A percentile compares a stretch with the other conserved stretches of the same genome.
These are phyloP conservation scores for Aristolochia fimbriata DNA, from an alignment of 164 flowering plant species.

Conservation along the genomic window DNA sequence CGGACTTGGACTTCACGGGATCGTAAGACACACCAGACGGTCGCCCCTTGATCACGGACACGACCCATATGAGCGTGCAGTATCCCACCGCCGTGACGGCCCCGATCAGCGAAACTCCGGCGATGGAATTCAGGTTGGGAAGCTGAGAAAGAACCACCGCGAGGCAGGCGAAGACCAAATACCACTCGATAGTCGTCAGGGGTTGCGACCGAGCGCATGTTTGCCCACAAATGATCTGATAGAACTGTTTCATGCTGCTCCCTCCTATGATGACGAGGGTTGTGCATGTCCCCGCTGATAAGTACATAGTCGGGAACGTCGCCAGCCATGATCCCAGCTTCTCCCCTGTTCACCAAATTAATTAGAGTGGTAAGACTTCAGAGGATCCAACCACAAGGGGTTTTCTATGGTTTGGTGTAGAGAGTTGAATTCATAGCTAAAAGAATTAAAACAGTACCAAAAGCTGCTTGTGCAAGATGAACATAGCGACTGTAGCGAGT, in stretches of 20 bases:
- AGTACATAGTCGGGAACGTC: conserved; percentile 46
- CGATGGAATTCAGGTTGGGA: conserved; percentile 67
- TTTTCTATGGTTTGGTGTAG: background rate
- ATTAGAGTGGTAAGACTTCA: too few relatives aligned
- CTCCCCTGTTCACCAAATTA: conserved; percentile 32
- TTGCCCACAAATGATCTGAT: conserved; percentile 31
- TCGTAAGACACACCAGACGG: conserved; percentile 21
- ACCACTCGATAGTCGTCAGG: conserved; percentile 58
- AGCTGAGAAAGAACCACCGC: conserved; percentile 48
- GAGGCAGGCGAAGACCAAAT: conserved; percentile 43
- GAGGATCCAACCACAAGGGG: too few relatives aligned
- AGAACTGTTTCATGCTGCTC: conserved; percentile 36
- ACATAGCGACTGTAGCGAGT: conserved; percentile 56
- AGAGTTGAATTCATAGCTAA: background rate
- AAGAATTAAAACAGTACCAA: conserved; percentile 31
- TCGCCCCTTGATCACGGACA: conserved; percentile 32
- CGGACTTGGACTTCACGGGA: conserved; percentile 14
- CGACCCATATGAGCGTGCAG: conserved; percentile 46
- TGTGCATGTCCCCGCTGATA: conserved; percentile 67
- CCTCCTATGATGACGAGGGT: conserved; percentile 58
- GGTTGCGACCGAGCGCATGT: conserved; percentile 25
- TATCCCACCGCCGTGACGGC: conserved; percentile 48
- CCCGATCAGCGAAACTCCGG: conserved; percentile 53
- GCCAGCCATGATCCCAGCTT: conserved; percentile 35
- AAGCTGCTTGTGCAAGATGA: conserved; percentile 45